phyloP scores from a whole-genome alignment of 805 yeast species.

The Candida ficus region DNA sequence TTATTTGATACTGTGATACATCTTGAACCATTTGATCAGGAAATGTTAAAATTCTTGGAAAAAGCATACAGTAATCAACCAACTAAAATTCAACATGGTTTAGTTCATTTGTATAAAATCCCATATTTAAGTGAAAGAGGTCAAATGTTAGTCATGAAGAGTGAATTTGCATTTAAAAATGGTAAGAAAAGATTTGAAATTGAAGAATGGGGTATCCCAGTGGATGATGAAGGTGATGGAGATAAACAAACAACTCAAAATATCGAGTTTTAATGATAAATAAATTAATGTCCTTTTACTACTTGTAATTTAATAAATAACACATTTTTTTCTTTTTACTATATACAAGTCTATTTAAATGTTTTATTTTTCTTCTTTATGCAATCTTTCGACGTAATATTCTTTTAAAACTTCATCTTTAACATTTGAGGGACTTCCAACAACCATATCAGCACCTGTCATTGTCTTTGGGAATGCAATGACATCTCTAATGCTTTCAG shows the following conservation, averaged over 20 bases:
- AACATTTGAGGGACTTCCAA: constrained; percentile 76
- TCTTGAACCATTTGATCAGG: constrained; percentile 78
- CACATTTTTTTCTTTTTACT: neutral
- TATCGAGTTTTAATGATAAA: constrained; percentile 17
- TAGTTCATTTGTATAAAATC: constrained; percentile 67
- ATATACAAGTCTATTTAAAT: neutral
- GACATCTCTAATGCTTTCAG: constrained; percentile 80
- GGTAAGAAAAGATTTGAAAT: constrained; percentile 81
- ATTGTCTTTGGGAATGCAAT: constrained; percentile 94
- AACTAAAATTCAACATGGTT: constrained; percentile 76
- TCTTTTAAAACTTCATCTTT: constrained; percentile 41
- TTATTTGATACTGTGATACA: constrained; percentile 65
- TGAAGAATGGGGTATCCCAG: constrained; percentile 96
- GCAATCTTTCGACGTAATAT: constrained; percentile 41
- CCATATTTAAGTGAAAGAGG: constrained; percentile 76
- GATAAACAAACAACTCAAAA: constrained; percentile 21
- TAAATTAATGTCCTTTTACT: neutral
- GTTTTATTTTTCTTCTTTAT: constrained; percentile 3
- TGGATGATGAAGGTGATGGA: constrained; percentile 54
- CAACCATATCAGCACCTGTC: constrained; percentile 83
- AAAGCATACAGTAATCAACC: constrained; percentile 68
- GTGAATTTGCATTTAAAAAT: constrained; percentile 82
- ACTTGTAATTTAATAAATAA: neutral
- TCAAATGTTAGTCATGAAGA: constrained; percentile 64
- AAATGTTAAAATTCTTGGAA: constrained; percentile 60